Evolutionary conservation across 257 asterid genomes (phyloP).

Genomic region (Fraxinus americana): DNA sequence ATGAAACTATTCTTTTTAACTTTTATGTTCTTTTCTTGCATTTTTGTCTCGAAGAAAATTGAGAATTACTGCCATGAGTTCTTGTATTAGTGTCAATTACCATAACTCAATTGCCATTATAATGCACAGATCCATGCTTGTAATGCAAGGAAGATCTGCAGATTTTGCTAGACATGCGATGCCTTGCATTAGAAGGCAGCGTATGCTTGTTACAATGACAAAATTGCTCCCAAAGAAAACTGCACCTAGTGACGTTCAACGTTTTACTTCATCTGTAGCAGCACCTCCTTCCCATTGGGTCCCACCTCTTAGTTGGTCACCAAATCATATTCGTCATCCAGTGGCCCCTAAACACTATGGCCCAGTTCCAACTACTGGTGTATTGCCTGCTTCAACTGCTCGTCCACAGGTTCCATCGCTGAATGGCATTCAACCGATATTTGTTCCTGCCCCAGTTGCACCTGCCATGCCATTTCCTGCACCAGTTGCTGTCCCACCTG

Average conservation of each 20-base stretch:
- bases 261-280: slow-evolving; percentile 33
- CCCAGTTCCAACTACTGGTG: slow-evolving; percentile 47
- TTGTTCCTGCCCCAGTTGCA: slow-evolving; percentile 49
- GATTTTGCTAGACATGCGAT: slow-evolving; percentile 69
- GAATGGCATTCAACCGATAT: slow-evolving; percentile 60
- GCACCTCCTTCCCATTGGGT: slow-evolving; percentile 53
- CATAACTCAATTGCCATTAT: slow-evolving; percentile 12
- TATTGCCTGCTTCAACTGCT: slow-evolving; percentile 40
- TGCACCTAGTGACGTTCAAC: slow-evolving; percentile 35
- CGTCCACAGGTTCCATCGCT: slow-evolving; percentile 43
- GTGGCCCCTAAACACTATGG: slow-evolving; percentile 48
- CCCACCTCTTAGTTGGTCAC: slow-evolving; percentile 61
- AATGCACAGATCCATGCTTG: slow-evolving; percentile 61
- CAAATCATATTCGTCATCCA: slow-evolving; percentile 53
- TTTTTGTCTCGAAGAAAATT: not conserved
- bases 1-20: not conserved
- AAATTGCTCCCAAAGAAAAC: slow-evolving; percentile 64
- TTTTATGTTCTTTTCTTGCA: not conserved
- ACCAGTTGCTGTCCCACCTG: slow-evolving; percentile 53
- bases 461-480: slow-evolving; percentile 59
- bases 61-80: not conserved
- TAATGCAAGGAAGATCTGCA: slow-evolving; percentile 73
- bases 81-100: not conserved
- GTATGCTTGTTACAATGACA: slow-evolving; percentile 62
- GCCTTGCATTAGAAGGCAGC: slow-evolving; percentile 61